A percentile compares a stretch with the other conserved stretches of the same genome.
Conservation (phyloP, 2,329 filamentous ascomycete genomes). For the Ceratocystis papillata region DNA sequence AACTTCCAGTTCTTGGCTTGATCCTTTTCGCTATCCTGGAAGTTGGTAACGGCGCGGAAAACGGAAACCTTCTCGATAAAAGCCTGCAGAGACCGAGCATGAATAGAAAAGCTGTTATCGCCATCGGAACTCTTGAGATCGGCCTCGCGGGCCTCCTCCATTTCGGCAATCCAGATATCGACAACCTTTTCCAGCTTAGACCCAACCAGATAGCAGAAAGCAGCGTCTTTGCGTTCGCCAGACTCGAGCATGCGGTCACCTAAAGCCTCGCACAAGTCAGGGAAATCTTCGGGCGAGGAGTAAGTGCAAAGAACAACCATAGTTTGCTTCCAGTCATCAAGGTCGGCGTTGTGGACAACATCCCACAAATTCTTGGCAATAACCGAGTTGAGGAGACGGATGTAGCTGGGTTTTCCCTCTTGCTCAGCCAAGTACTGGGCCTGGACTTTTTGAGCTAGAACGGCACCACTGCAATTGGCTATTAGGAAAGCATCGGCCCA, state of each 20-base stretch:
- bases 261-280: constrained; percentile 86
- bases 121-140: constrained; percentile 56
- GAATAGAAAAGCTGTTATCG: constrained; percentile 81
- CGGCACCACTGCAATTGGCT: constrained; percentile 88
- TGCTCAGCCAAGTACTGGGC: constrained; percentile 79
- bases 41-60: constrained; percentile 88
- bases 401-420: constrained; percentile 74
- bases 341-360: constrained; percentile 87
- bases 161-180: constrained; percentile 81
- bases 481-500: constrained; percentile 97
- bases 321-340: constrained; percentile 90
- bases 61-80: constrained; percentile 98
- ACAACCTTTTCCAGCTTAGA: constrained; percentile 98
- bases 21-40: constrained; percentile 64
- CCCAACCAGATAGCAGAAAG: constrained; percentile 91
- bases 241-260: constrained; percentile 79
- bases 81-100: constrained; percentile 75
- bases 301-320: constrained; percentile 96
- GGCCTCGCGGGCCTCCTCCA: constrained; percentile 71
- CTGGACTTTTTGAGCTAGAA: constrained; percentile 88
- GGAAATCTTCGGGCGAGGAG: constrained; percentile 80
- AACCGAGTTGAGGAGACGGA: constrained; percentile 80
- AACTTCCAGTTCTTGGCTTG: constrained; percentile 80
- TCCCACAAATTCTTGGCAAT: constrained; percentile 98
- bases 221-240: constrained; percentile 75